Percentiles rank a stretch among this genome's conserved stretches.
These are phyloP conservation scores for Paramecium octaurelia DNA, from an alignment of 73 alveolate species.

Conservation along the genomic window DNA sequence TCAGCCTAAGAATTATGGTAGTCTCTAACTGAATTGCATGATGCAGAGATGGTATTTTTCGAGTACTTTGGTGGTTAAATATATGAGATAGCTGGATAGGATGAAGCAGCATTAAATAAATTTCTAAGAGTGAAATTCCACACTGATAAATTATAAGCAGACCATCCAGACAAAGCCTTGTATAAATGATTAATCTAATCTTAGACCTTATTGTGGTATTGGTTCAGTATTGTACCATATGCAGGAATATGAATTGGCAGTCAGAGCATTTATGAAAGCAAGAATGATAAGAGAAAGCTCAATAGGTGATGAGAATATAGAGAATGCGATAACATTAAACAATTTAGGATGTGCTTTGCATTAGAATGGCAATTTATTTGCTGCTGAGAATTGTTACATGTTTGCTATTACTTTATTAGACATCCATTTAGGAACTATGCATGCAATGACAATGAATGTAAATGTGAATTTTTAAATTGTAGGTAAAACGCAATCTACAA, in stretches of 20 bases:
- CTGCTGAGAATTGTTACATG: slow-evolving; percentile 9
- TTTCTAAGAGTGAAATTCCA: slow-evolving; percentile 18
- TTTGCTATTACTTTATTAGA: slow-evolving; percentile 43
- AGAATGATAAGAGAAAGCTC: slow-evolving; percentile 12
- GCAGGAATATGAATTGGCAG: slow-evolving; percentile 33
- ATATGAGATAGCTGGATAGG: slow-evolving; percentile 37
- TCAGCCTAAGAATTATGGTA: slow-evolving; percentile 27
- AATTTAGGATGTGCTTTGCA: slow-evolving; percentile 38
- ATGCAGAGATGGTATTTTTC: slow-evolving; percentile 22
- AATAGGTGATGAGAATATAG: slow-evolving; percentile 38
- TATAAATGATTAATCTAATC: background rate
- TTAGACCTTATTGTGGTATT: slow-evolving; percentile 50
- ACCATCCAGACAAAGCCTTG: slow-evolving; percentile 50
- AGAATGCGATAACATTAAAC: slow-evolving; percentile 5
- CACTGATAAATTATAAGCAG: slow-evolving; percentile 3
- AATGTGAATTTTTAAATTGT: background rate
- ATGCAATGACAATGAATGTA: slow-evolving; percentile 22
- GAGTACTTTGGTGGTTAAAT: slow-evolving; percentile 40
- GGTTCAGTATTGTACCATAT: slow-evolving; percentile 40
- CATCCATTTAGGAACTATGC: slow-evolving; percentile 31
- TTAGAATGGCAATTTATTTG: background rate
- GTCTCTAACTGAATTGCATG: background rate
- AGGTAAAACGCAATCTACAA: background rate
- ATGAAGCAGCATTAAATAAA: slow-evolving; percentile 25
- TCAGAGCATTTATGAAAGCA: slow-evolving; percentile 31